These are phyloP conservation scores for Phytophthora colocasiae DNA, from an alignment of 352 stramenopile species.

Conservation along the genomic window DNA sequence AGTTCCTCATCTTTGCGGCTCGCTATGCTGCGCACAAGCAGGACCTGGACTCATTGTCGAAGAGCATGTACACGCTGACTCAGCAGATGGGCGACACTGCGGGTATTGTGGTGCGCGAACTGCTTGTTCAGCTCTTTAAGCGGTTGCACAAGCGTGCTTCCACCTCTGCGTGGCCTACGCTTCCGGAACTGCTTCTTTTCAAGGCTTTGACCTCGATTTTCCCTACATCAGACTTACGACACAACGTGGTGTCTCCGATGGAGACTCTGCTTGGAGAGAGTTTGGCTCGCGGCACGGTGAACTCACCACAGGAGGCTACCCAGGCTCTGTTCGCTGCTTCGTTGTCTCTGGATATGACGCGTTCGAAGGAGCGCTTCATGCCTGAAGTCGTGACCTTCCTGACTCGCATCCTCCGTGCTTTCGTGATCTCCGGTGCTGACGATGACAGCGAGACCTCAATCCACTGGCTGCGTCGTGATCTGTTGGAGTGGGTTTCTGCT, in stretches of 20 bases:
- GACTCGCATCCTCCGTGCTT: constrained; percentile 58
- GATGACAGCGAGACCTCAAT: constrained; percentile 28
- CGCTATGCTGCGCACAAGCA: constrained; percentile 73
- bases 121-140: constrained; percentile 92
- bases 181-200: constrained; percentile 92
- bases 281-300: constrained; percentile 80
- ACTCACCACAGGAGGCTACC: constrained; percentile 76
- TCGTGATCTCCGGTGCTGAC: constrained; percentile 36
- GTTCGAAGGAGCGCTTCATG: constrained; percentile 91
- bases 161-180: constrained; percentile 85
- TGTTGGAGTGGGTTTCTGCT: constrained; percentile 50
- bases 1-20: constrained; percentile 93
- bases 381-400: constrained; percentile 84
- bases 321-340: constrained; percentile 83
- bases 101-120: constrained; percentile 87
- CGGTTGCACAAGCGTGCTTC: constrained; percentile 69
- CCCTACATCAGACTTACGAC: constrained; percentile 93
- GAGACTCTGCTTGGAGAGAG: constrained; percentile 93
- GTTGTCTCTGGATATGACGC: constrained; percentile 75
- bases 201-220: constrained; percentile 92
- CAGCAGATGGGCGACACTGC: constrained; percentile 93
- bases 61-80: constrained; percentile 88
- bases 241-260: constrained; percentile 94
- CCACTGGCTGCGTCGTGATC: constrained; percentile 59
- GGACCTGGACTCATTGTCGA: constrained; percentile 83